Base-by-base conservation (phyloP, 2,329 filamentous ascomycete species). In the Blumeriella jaapii region DNA sequence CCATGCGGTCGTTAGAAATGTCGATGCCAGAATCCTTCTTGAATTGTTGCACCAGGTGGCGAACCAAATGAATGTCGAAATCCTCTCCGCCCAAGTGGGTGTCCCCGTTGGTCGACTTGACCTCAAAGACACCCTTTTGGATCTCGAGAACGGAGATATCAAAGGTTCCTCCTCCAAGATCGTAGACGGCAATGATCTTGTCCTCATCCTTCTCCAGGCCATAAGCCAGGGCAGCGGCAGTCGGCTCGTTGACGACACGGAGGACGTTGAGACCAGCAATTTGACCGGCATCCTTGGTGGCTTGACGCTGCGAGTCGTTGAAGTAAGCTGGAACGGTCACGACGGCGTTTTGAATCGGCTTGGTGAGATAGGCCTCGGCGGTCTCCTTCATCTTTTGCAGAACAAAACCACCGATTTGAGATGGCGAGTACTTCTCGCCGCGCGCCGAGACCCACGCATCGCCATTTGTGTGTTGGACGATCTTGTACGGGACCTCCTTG, bases 351-450 rank as follows among this genome's bases (percentile, higher is more conserved):
- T 93, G 91, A 56, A 93, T 67, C 42, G 76, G 75, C 71, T 86
- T 93, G 65, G 82, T 77, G 49, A 94, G 75, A 68, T 93, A 94
- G 44, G 82, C 71, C 70, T 95, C 87, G 48, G 89, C 89, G 34
- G 89, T 96, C 73, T 95, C 89, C 78, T 93, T 95, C 89, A 95
- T 95, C 77, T 96, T 95, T 63, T 86, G 80, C 55, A 96, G 75
- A 49, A 95, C 73, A 63, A 95, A 94, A 58, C 87, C 89, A 74
- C 89, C 89, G 47, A 96, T 84, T 65, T 96, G 89, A n/a, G 87
- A 94, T 39, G 89, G 89, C 49, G 87, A 95, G 72, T 95, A 95
- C 64, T 87, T 93, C 65, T 95, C 78, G 58, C 79, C 86, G 52
- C 86, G 85, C 53, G 87, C 83, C 63, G 87, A 77, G 46, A 96